These are phyloP conservation scores for Ganoderma sp. DNA, from an alignment of 1,284 basidiomycete genomes.

Conservation along the genomic window DNA sequence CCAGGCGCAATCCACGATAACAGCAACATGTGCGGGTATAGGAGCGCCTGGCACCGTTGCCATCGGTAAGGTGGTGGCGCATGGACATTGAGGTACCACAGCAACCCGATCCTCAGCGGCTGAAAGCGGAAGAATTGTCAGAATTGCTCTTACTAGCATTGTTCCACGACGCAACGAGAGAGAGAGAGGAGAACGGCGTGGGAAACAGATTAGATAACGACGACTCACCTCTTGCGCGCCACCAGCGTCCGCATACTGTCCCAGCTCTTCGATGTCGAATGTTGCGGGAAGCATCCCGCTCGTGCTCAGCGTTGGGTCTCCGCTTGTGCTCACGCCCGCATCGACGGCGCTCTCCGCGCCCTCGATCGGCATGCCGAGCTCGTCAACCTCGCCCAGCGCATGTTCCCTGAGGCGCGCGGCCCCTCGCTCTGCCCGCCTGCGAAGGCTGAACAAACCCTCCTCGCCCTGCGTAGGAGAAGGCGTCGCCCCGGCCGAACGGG, in stretches of 20 bases:
- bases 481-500: constrained; percentile 39
- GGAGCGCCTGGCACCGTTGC: constrained; percentile 83
- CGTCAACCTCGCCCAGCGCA: constrained; percentile 27
- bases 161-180: constrained; percentile 25
- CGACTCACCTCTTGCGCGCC: constrained; percentile 51
- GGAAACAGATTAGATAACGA: constrained; percentile 22
- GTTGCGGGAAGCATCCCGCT: constrained; percentile 49
- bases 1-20: constrained; percentile 83
- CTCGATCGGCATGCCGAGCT: constrained; percentile 21
- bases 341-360: constrained; percentile 20
- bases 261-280: constrained; percentile 54
- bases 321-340: constrained; percentile 33
- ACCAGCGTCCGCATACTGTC: constrained; percentile 45
- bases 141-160: constrained; percentile 26
- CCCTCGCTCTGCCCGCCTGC: constrained; percentile 60
- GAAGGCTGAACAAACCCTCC: constrained; percentile 67
- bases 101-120: constrained; percentile 81
- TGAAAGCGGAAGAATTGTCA: constrained; percentile 41
- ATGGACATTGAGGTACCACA: constrained; percentile 93
- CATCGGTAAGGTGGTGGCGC: constrained; percentile 77
- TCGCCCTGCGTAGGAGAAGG: constrained; percentile 44
- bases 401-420: constrained; percentile 47
- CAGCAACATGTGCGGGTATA: constrained; percentile 80
- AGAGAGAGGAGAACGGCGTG: constrained; percentile 9
- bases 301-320: constrained; percentile 39